Conservation (phyloP, 192 early-diverging fungal genomes). For the Phycomyces nitens region DNA sequence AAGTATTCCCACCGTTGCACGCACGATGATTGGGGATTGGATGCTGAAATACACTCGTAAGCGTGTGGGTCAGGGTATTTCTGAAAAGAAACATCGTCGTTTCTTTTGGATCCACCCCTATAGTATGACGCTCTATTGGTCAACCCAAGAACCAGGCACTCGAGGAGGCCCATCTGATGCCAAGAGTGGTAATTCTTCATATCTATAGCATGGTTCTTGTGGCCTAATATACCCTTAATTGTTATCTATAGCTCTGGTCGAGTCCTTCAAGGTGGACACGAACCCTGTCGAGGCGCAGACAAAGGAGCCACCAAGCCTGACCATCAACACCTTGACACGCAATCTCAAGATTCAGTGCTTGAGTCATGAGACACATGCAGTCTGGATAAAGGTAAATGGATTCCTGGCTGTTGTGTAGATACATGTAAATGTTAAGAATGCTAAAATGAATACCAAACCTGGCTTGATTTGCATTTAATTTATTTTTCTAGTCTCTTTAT, state of each 20-base stretch:
- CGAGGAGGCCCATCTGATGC: conserved; percentile 34
- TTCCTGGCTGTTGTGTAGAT: not conserved
- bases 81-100: conserved; percentile 61
- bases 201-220: not conserved
- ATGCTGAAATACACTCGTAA: conserved; percentile 70
- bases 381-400: conserved; percentile 61
- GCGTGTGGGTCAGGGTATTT: conserved; percentile 40
- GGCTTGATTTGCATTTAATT: not conserved
- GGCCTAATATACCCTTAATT: not conserved
- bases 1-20: conserved; percentile 51
- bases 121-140: conserved; percentile 75
- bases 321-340: conserved; percentile 60
- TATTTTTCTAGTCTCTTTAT: not conserved
- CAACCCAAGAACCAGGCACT: conserved; percentile 55
- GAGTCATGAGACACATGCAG: conserved; percentile 60
- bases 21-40: conserved; percentile 80
- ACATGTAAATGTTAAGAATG: too few species aligned
- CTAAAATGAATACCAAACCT: too few species aligned
- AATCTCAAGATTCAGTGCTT: conserved; percentile 69
- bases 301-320: conserved; percentile 49
- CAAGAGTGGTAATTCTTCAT: conserved; percentile 44
- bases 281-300: conserved; percentile 36
- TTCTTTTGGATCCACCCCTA: conserved; percentile 88
- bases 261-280: conserved; percentile 14
- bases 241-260: conserved; percentile 17